Conservation (phyloP, 2,329 filamentous ascomycete genomes). For the Davidsoniella virescens region DNA sequence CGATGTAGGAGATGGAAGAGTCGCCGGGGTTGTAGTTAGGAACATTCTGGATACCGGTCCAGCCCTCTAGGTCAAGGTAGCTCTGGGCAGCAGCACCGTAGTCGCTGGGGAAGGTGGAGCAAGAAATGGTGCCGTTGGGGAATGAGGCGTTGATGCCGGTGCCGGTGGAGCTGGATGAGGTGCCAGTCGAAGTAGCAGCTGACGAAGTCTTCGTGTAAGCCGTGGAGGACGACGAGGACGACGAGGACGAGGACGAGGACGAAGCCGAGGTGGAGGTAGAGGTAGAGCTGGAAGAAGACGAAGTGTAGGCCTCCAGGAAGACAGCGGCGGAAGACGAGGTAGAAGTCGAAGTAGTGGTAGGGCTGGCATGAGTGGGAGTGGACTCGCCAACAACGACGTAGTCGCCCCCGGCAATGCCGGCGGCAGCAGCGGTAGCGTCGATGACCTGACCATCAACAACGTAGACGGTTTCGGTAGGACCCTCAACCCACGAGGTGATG, state of each 20-base stretch:
- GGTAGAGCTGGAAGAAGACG: neutral
- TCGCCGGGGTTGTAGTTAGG: slow-evolving; percentile 33
- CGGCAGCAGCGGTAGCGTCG: slow-evolving; percentile 45
- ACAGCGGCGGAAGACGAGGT: slow-evolving; percentile 18
- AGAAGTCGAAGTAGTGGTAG: slow-evolving; percentile 23
- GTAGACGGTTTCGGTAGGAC: slow-evolving; percentile 53
- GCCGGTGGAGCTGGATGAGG: slow-evolving; percentile 17
- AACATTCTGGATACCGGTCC: slow-evolving; percentile 59
- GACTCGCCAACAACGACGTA: slow-evolving; percentile 50
- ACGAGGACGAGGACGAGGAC: slow-evolving; percentile 18
- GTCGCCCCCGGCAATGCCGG: slow-evolving; percentile 54
- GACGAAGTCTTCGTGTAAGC: slow-evolving; percentile 13
- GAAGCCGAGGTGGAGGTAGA: slow-evolving; percentile 24
- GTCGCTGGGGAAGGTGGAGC: slow-evolving; percentile 55
- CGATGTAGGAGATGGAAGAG: slow-evolving; percentile 46
- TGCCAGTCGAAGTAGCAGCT: slow-evolving; percentile 4
- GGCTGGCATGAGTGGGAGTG: slow-evolving; percentile 25
- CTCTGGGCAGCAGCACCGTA: slow-evolving; percentile 62
- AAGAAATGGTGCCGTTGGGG: slow-evolving; percentile 56
- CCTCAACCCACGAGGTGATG: slow-evolving; percentile 38
- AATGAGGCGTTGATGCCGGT: slow-evolving; percentile 52
- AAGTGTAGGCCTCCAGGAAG: slow-evolving; percentile 17
- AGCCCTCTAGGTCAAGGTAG: slow-evolving; percentile 58
- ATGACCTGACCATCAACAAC: slow-evolving; percentile 45
- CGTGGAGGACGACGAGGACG: neutral